Conservation (phyloP, 2,329 filamentous ascomycete genomes). For the Fulvia fulva region DNA sequence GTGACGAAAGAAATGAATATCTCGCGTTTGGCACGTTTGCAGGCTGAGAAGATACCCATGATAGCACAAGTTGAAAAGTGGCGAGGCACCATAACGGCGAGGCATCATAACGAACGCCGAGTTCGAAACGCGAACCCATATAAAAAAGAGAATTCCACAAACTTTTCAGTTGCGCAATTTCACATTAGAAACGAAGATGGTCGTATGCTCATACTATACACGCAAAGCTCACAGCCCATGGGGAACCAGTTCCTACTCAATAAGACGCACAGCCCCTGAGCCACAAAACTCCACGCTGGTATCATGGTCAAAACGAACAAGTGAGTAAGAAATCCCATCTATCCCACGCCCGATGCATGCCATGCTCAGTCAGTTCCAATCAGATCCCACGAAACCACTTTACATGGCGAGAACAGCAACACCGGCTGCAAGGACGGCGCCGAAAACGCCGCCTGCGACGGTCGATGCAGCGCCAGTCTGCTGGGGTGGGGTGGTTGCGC, state of each 20-base stretch:
- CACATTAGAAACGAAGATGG: not conserved
- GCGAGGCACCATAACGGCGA: no score
- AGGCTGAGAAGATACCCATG: constrained; percentile 1
- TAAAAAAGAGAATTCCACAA: no score
- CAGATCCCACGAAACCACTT: not conserved
- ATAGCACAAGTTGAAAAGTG: not conserved
- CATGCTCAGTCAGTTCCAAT: no score
- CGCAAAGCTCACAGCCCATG: not conserved
- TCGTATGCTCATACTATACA: constrained; percentile 1
- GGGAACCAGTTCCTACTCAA: not conserved
- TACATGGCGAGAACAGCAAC: constrained; percentile 38
- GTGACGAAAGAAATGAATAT: not conserved
- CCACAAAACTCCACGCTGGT: not conserved
- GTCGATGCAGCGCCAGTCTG: constrained; percentile 26
- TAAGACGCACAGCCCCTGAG: not conserved
- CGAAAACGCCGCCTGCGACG: constrained; percentile 37
- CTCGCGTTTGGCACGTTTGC: not conserved
- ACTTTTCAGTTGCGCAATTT: not conserved
- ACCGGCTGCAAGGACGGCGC: constrained; percentile 37
- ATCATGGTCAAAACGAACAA: not conserved
- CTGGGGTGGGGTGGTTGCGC: constrained; percentile 24
- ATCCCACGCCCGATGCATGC: not conserved
- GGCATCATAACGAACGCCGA: no score
- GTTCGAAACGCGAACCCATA: no score
- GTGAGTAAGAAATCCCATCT: not conserved